These are phyloP conservation scores for Tetrahymena thermophila DNA, from an alignment of 73 alveolate genomes.

Conservation along the genomic window DNA sequence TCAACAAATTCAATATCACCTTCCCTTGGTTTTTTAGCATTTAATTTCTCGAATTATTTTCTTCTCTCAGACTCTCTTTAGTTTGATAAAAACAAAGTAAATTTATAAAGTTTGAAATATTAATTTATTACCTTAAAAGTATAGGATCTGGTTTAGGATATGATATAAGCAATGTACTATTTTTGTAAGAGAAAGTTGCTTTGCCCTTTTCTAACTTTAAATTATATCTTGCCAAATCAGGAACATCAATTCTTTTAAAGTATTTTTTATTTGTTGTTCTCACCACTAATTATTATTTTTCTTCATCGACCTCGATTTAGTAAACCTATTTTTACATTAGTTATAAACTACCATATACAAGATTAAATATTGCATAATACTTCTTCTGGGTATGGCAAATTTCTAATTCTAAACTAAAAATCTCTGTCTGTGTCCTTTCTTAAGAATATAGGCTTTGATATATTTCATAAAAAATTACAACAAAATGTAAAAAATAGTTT, in stretches of 20 bases:
- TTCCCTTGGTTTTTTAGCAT: slow-evolving; percentile 49
- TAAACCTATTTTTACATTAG: slow-evolving; percentile 10
- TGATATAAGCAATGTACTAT: slow-evolving; percentile 87
- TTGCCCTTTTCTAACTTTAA: slow-evolving; percentile 69
- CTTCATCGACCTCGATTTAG: slow-evolving; percentile 80
- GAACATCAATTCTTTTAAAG: slow-evolving; percentile 88
- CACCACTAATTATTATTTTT: slow-evolving; percentile 84
- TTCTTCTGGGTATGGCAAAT: slow-evolving; percentile 88
- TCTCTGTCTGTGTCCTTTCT: slow-evolving; percentile 89
- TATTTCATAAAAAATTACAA: no score
- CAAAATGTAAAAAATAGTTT: no score
- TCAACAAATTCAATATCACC: slow-evolving; percentile 59
- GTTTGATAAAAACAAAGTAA: neutral
- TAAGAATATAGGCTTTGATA: slow-evolving; percentile 81
- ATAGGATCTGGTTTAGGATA: slow-evolving; percentile 88
- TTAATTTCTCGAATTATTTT: slow-evolving; percentile 38
- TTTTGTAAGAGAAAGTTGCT: slow-evolving; percentile 77
- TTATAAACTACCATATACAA: neutral
- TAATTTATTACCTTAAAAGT: neutral
- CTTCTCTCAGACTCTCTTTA: slow-evolving; percentile 27
- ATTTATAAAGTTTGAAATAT: neutral
- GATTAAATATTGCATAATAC: neutral
- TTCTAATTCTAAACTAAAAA: slow-evolving; percentile 95
- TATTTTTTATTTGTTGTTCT: slow-evolving; percentile 94
- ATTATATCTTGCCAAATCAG: slow-evolving; percentile 85